These are phyloP conservation scores for Diaporthe sp. DNA, from an alignment of 2,329 filamentous ascomycete species.

Conservation along the genomic window DNA sequence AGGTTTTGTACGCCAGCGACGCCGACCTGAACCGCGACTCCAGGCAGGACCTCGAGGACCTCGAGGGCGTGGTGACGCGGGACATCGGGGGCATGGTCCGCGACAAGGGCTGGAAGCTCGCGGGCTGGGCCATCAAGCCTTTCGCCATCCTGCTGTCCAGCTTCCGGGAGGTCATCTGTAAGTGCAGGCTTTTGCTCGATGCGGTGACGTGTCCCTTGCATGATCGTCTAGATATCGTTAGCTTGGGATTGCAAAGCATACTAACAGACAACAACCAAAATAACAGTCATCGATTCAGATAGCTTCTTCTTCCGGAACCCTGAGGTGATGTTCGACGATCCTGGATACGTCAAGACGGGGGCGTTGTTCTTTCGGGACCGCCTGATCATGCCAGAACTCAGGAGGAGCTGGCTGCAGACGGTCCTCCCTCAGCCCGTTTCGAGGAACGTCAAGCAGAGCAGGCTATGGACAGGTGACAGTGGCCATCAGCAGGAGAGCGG, in stretches of 20 bases:
- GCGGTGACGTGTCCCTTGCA: background rate
- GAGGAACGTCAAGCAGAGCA: conserved; percentile 48
- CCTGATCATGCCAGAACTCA: conserved; percentile 51
- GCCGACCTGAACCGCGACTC: conserved; percentile 54
- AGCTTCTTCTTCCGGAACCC: conserved; percentile 55
- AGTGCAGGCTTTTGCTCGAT: background rate
- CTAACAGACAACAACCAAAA: background rate
- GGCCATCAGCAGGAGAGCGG: conserved; percentile 56
- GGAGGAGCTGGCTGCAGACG: conserved; percentile 51
- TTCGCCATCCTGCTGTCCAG: conserved; percentile 57
- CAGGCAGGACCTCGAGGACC: conserved; percentile 51
- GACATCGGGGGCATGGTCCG: conserved; percentile 56
- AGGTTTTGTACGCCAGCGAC: conserved; percentile 55
- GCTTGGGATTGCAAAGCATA: too few relatives aligned
- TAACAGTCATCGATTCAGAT: conserved; percentile 54
- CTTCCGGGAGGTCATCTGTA: conserved; percentile 55
- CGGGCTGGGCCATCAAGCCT: conserved; percentile 58
- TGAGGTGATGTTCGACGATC: conserved; percentile 52
- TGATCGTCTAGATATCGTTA: background rate
- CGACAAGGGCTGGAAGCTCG: conserved; percentile 54
- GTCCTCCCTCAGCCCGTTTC: conserved; percentile 55
- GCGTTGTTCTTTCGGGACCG: conserved; percentile 59
- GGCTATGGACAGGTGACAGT: conserved; percentile 49
- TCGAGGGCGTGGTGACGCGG: conserved; percentile 54
- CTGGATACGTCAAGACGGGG: conserved; percentile 52